Percentiles rank a stretch among this genome's conserved stretches.
These are phyloP conservation scores for Nevesoporus exiguus DNA, from an alignment of 768 basidiomycete genomes.

Conservation along the genomic window DNA sequence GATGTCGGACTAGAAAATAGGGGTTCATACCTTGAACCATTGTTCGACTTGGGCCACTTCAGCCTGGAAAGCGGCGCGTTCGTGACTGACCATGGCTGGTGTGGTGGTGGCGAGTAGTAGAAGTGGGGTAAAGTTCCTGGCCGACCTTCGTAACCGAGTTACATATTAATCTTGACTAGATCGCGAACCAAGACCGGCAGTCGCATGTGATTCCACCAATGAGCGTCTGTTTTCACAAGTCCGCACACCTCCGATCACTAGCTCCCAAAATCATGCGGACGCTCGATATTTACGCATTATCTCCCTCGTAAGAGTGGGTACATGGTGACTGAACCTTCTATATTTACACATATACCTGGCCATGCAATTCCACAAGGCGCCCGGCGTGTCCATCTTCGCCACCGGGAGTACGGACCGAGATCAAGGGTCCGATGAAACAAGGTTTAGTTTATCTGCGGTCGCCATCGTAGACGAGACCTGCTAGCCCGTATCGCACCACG, in stretches of 20 bases:
- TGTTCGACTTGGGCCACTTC: constrained; percentile 84
- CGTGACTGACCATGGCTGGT: constrained; percentile 50
- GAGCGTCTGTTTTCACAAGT: neutral
- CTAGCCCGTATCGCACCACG: constrained; percentile 83
- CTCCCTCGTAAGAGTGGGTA: constrained; percentile 9
- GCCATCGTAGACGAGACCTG: constrained; percentile 87
- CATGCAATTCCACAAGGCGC: neutral
- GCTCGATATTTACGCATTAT: constrained; percentile 27
- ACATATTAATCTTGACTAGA: constrained; percentile 28
- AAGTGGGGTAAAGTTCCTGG: neutral
- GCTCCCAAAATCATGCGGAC: neutral
- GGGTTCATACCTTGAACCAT: constrained; percentile 81
- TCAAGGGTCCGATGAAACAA: neutral
- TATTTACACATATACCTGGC: neutral
- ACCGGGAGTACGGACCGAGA: neutral
- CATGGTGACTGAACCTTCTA: neutral
- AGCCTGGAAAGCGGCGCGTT: constrained; percentile 66
- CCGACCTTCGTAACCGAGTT: neutral
- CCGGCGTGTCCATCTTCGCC: neutral
- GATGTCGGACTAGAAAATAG: constrained; percentile 1
- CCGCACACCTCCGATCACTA: neutral
- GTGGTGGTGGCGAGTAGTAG: constrained; percentile 15
- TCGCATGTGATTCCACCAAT: constrained; percentile 24
- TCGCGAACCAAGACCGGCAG: neutral
- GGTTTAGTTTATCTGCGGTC: constrained; percentile 66